Evolutionary conservation across 2,329 filamentous ascomycete species (phyloP), one percentile per base, ranked within the genome.

Genomic region (Scytalidium sp.): DNA sequence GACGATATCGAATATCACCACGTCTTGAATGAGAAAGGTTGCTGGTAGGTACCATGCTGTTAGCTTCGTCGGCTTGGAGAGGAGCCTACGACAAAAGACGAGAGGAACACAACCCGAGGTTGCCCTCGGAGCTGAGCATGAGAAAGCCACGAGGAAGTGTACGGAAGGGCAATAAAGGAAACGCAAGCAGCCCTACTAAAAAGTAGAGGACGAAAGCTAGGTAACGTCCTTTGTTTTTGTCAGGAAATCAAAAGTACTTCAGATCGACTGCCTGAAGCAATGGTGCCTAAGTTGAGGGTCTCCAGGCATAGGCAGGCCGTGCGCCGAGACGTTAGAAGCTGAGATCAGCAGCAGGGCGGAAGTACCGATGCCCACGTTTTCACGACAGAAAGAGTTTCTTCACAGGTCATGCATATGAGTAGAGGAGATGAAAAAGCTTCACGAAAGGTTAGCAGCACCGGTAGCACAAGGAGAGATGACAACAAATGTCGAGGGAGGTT

Each of bases 11-110:
- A 21, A 49, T 47, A 32, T 54, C 41, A 47, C 48, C 29, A 17
- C 27, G 22, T 17, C 25, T 47, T 36, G 53, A 54, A 53, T 50
- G 44, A 27, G 50, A 52, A 42, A 44, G 50, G 23, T 55, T 51
- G 50, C 60, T 64, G 56, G 54, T 53, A 20, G 54, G 43, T 51
- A 53, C 55, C 63, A 65, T 64, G 54, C 55, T 49, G 58, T 64
- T 65, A 65, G 63, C 60, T 56, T 59, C 58, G 46, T 50, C 43
- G 42, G 20, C 20, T 13, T 43, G 11, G n/a, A 13, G 23, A 43
- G n/a, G 41, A 19, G 19, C 21, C 23, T 25, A 43, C 10, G 41
- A 43, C 17, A 22, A 43, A 25, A 3, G 10, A 3, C n/a, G 32
- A 36, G 11, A n/a, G 15, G 11, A 36, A 36, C 32, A n/a, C 32